Base-by-base conservation (phyloP, 2,329 filamentous ascomycete genomes). In the Verticillium nonalfalfae region DNA sequence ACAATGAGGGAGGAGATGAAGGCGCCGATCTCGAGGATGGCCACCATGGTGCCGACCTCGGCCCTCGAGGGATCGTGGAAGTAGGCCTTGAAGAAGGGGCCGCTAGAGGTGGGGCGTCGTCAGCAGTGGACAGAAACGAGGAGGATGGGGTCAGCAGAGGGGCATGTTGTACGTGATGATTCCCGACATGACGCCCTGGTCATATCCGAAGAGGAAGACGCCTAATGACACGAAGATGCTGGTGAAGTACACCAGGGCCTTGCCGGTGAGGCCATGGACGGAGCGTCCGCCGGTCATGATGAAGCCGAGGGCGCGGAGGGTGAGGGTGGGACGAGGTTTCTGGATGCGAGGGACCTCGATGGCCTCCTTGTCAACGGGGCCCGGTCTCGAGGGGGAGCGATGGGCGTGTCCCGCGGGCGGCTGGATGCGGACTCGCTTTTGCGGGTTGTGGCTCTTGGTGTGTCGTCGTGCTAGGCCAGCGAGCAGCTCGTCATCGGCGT, bases 41-140 rank as follows among this genome's bases (percentile, higher is more conserved):
- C 94, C 62, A 99, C 95, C 89, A 98, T 98, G 34, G 93, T 98
- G 63, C 94, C 95, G 62, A 99, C 88, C 73, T 97, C 87, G 56
- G 93, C 91, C 68, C 86, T 85, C 31, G 91, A 89, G 21, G 95
- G 95, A 69, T 98, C 87, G 70, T 93, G 82, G 77, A 99, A 98
- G 75, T 97, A 97, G 73, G 93, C 87, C 74, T 89, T 91, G 74
- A 99, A 99, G 74, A 90, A 90, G 10, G 86, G 83, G 65, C 93
- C 93, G 62, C 93, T 97, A 60, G 21, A 35, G 31, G 26, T 26
- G 14, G n/a, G 18, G 18, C 7, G 36, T 39, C 2, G 33, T 56
- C 39, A 34, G 35, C n/a, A 21, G 52, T 31, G 15, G 35, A 57
- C 3, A 26, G 26, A 26, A 26, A 21, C 9, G 35, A 33, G 34